Evolutionary conservation across 139 green algal genomes (phyloP).

Genomic region (Limnomonas spitsbergensis): DNA sequence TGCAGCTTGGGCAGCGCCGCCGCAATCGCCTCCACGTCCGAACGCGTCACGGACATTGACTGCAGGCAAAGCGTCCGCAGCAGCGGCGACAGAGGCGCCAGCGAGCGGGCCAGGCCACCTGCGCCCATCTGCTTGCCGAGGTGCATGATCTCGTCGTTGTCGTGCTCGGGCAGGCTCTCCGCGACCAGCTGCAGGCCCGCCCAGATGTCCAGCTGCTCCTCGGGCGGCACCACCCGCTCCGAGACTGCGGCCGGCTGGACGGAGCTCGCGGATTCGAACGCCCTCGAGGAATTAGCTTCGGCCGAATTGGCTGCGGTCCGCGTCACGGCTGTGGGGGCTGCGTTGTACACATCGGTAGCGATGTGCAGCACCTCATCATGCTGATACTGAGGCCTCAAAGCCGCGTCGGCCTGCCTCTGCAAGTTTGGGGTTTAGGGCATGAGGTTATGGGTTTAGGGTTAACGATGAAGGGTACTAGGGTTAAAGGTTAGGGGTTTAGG

Average conservation of each 20-base stretch:
- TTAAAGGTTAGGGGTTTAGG: too few species aligned
- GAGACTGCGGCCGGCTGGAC: too few species aligned
- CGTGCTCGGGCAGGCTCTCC: background rate
- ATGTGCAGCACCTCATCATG: background rate
- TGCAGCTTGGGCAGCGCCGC: background rate
- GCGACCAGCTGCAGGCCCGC: conserved; percentile 7
- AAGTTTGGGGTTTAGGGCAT: too few species aligned
- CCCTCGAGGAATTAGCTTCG: too few species aligned
- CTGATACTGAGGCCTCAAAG: background rate
- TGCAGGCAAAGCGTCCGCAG: conserved; percentile 11
- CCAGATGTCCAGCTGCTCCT: background rate
- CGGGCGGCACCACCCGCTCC: too few species aligned
- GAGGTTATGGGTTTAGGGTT: too few species aligned
- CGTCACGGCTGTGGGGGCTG: too few species aligned
- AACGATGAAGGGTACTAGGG: too few species aligned
- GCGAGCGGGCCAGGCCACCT: background rate
- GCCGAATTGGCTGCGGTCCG: too few species aligned
- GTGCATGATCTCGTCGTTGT: background rate
- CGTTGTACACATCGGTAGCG: too few species aligned
- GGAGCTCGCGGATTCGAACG: too few species aligned
- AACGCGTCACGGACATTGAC: background rate
- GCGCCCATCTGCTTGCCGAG: background rate
- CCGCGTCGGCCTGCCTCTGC: too few species aligned
- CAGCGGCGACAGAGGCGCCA: background rate
- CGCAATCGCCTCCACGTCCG: background rate